phyloP scores from a whole-genome alignment of 2,329 filamentous ascomycete genomes.

The Fusarium sp. region DNA sequence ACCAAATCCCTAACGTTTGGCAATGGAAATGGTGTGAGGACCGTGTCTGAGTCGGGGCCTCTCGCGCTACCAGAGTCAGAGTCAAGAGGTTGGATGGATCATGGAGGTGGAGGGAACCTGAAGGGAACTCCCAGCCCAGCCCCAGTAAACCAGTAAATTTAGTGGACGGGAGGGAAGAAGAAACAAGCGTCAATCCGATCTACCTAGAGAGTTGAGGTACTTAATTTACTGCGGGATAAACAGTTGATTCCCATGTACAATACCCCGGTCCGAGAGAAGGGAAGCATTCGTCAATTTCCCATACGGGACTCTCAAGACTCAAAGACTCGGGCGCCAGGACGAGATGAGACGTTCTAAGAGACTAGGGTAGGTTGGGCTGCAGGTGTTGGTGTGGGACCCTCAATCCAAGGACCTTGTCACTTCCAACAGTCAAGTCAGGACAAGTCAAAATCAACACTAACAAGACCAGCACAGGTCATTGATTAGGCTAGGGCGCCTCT shows the following conservation, averaged over 20 bases:
- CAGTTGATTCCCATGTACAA: conserved; percentile 16
- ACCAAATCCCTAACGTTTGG: conserved; percentile 8
- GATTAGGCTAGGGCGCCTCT: conserved; percentile 17
- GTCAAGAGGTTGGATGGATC: conserved; percentile 8
- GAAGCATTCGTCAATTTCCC: conserved; percentile 27
- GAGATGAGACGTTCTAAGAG: conserved; percentile 41
- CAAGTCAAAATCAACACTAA: conserved; percentile 3
- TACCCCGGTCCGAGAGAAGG: conserved; percentile 18
- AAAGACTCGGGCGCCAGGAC: conserved; percentile 46
- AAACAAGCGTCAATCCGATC: conserved; percentile 23
- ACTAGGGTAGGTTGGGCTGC: conserved; percentile 36
- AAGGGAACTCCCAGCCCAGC: conserved; percentile 21
- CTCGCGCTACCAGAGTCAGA: conserved; percentile 32
- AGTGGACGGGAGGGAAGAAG: conserved; percentile 29
- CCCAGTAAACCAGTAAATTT: conserved; percentile 4
- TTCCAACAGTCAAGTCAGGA: background rate
- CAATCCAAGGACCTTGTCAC: background rate
- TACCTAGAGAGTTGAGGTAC: conserved; percentile 8
- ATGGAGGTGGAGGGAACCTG: conserved; percentile 6
- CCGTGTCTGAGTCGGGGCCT: conserved; percentile 44
- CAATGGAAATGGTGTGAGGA: conserved; percentile 40
- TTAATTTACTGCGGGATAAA: conserved; percentile 18
- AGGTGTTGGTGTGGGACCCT: conserved; percentile 38
- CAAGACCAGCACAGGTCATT: conserved; percentile 12
- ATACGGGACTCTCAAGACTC: conserved; percentile 24